A percentile compares a stretch with the other conserved stretches of the same genome.
Conservation (phyloP, 2,329 filamentous ascomycete genomes). For the Sclerotiophoma versabilis region DNA sequence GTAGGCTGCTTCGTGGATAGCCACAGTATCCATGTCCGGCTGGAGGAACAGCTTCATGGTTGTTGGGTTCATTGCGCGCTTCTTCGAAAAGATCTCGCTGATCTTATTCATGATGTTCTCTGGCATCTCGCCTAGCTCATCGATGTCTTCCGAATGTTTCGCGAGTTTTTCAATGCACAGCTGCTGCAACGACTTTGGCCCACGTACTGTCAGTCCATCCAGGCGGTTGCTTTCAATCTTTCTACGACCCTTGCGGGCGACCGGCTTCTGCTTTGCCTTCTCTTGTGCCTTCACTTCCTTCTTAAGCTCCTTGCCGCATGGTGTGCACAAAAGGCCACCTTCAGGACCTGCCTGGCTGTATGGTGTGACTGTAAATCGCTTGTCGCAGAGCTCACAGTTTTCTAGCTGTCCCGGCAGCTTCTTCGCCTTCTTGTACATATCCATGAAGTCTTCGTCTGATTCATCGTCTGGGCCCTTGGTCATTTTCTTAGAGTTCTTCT, state of each 20-base stretch:
- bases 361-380: slow-evolving; percentile 90
- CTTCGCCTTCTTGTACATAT: slow-evolving; percentile 63
- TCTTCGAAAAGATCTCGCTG: slow-evolving; percentile 70
- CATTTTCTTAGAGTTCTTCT: slow-evolving; percentile 52
- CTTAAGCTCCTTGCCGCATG: slow-evolving; percentile 77
- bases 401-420: slow-evolving; percentile 84
- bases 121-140: slow-evolving; percentile 70
- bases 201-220: slow-evolving; percentile 72
- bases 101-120: slow-evolving; percentile 63
- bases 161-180: slow-evolving; percentile 70
- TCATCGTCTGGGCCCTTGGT: slow-evolving; percentile 53
- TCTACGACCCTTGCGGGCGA: slow-evolving; percentile 68
- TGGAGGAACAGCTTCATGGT: slow-evolving; percentile 60
- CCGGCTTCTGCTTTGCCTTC: slow-evolving; percentile 65
- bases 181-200: slow-evolving; percentile 73
- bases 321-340: slow-evolving; percentile 84
- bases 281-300: slow-evolving; percentile 69
- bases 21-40: slow-evolving; percentile 62
- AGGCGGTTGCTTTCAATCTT: slow-evolving; percentile 84
- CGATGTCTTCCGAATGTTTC: slow-evolving; percentile 68
- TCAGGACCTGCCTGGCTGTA: slow-evolving; percentile 83
- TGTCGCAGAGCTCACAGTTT: slow-evolving; percentile 84
- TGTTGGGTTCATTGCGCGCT: slow-evolving; percentile 63
- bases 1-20: slow-evolving; percentile 68
- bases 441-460: slow-evolving; percentile 56